Evolutionary conservation across 768 basidiomycete genomes (phyloP).

Genomic region (Suillus subalutaceus): DNA sequence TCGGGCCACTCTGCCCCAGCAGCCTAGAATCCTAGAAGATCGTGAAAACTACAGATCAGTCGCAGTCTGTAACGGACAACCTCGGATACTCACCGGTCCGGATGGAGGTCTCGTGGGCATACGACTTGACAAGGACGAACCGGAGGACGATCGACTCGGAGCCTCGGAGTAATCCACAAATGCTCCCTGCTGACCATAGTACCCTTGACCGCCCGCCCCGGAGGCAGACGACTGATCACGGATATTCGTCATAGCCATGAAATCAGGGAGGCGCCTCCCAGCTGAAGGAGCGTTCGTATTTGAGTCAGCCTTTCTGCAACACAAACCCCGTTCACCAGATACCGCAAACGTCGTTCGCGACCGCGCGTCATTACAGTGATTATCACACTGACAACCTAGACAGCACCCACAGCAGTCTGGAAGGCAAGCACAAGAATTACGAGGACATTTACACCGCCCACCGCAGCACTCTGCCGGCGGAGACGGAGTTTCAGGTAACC

Average conservation of each 20-base stretch:
- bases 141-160: conserved; percentile 35
- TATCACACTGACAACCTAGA: conserved; percentile 33
- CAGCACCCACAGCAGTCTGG: conserved; percentile 34
- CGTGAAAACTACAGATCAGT: not conserved
- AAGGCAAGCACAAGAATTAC: conserved; percentile 36
- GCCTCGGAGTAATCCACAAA: conserved; percentile 27
- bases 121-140: conserved; percentile 36
- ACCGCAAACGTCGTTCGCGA: conserved; percentile 31
- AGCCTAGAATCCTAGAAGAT: conserved; percentile 27
- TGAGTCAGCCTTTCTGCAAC: conserved; percentile 20
- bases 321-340: conserved; percentile 37
- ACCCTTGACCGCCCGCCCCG: conserved; percentile 24
- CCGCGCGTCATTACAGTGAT: conserved; percentile 23
- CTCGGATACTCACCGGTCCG: conserved; percentile 23
- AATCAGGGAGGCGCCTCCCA: conserved; percentile 33
- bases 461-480: conserved; percentile 31
- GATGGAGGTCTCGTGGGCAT: conserved; percentile 35
- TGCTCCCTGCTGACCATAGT: conserved; percentile 27
- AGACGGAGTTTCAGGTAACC: conserved; percentile 21
- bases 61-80: not conserved
- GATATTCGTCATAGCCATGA: conserved; percentile 35
- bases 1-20: conserved; percentile 22
- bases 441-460: conserved; percentile 37
- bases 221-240: conserved; percentile 30
- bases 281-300: conserved; percentile 12